Conservation (phyloP, 768 basidiomycete species). For the Clavaria fumosa region DNA sequence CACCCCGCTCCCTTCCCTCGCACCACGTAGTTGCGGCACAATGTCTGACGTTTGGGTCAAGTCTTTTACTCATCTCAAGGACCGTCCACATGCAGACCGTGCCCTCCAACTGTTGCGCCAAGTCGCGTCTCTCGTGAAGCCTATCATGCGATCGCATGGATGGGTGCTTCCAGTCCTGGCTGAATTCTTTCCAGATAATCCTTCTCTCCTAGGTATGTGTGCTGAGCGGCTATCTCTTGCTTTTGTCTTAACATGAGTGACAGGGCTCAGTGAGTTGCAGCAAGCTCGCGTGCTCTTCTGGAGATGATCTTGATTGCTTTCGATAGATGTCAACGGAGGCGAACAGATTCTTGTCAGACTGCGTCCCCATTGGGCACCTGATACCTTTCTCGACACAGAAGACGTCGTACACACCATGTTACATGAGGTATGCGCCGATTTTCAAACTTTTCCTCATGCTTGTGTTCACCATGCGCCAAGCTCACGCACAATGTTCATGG, state of each 20-base stretch:
- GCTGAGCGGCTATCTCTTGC: background rate
- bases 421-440: conserved; percentile 48
- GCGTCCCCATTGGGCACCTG: conserved; percentile 49
- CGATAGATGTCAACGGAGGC: conserved; percentile 59
- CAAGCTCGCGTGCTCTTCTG: background rate
- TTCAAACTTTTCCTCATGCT: background rate
- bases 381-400: conserved; percentile 62
- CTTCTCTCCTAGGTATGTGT: conserved; percentile 58
- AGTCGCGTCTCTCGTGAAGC: conserved; percentile 72
- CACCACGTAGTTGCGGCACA: too few species aligned
- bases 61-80: conserved; percentile 58
- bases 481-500: conserved; percentile 83
- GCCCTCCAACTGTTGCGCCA: conserved; percentile 55
- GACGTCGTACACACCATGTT: conserved; percentile 75
- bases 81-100: conserved; percentile 46
- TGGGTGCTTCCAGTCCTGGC: conserved; percentile 71
- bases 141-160: conserved; percentile 76
- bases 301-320: background rate
- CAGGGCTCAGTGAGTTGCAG: conserved; percentile 24
- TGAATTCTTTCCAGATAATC: conserved; percentile 76
- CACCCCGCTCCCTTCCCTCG: too few species aligned
- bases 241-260: conserved; percentile 4
- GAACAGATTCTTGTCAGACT: conserved; percentile 73
- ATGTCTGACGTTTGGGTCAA: conserved; percentile 49
- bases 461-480: conserved; percentile 22